Conservation (phyloP, 495 filamentous ascomycete species). For the Annulohypoxylon nitens region DNA sequence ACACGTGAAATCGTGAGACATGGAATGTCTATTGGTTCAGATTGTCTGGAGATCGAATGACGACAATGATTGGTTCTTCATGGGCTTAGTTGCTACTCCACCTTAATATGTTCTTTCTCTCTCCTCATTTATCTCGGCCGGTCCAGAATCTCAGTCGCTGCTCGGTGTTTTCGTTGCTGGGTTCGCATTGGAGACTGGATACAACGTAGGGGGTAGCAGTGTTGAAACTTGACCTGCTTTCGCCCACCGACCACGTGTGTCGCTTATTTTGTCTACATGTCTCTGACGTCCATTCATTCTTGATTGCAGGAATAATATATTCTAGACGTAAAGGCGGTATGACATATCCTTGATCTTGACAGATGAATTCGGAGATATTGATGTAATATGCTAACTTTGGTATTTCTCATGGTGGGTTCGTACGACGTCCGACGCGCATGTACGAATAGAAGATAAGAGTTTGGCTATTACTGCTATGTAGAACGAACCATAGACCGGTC, state of each 20-base stretch:
- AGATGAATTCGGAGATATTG: constrained; percentile 15
- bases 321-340: constrained; percentile 16
- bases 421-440: constrained; percentile 8
- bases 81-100: constrained; percentile 22
- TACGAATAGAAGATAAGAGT: constrained; percentile 4
- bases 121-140: constrained; percentile 12
- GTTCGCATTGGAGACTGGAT: constrained; percentile 23
- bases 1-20: constrained; percentile 24
- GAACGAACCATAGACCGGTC: not conserved
- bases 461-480: constrained; percentile 4
- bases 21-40: constrained; percentile 12
- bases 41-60: constrained; percentile 23
- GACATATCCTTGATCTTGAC: constrained; percentile 12
- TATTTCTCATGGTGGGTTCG: not conserved
- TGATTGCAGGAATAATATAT: not conserved
- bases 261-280: constrained; percentile 31
- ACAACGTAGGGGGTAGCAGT: constrained; percentile 27
- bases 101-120: constrained; percentile 10
- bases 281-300: constrained; percentile 8
- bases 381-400: constrained; percentile 13
- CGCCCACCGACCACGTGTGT: constrained; percentile 32
- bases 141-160: constrained; percentile 26
- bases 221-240: constrained; percentile 40
- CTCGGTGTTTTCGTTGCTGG: constrained; percentile 14
- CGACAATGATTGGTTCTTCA: constrained; percentile 26